Base-by-base conservation (phyloP, 116 monocot species). In the Cymodocea nodosa region DNA sequence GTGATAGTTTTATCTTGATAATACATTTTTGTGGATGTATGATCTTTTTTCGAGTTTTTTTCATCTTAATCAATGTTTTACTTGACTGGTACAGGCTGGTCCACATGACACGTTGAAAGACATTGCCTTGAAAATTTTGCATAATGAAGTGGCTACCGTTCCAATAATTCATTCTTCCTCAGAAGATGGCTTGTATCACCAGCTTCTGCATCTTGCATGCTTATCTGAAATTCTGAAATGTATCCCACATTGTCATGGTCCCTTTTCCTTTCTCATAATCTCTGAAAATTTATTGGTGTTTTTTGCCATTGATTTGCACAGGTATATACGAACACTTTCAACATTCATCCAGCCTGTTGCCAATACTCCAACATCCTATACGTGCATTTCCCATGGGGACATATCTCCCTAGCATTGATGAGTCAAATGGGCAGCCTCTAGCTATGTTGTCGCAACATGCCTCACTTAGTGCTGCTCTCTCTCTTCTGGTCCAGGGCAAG, bases 281-380 rank as follows among this genome's bases (percentile, higher is more conserved):
- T 23, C 16, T 15, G 11, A 4, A 23, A 25, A n/a, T 37, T 13
- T 7, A 35, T 67, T 67, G 24, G 22, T 3, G 23, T 50, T 24
- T 69, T 25, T 58, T 39, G 11, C n/a, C 40, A 60, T 51, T 23
- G 14, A 34, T 36, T 48, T 49, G 63, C 83, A 44, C 82, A 98
- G 97, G 88, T 77, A 89, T 98, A 52, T 98, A 88, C 79, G 86
- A 92, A 71, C 86, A 91, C 59, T 98, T 86, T 60, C 83, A 77
- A 73, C 80, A 92, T 69, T 91, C 97, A 62, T 75, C 82, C 23
- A 75, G 80, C 66, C 78, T 76, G 64, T 70, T 98, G 64, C 87
- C 97, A 15, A 80, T 92, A 69, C 73, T 98, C 22, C 85, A 84
- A 19, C 83, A 86, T 64, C 92, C 88, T 64, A 69, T 98, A 59